Base-by-base conservation (phyloP, 129 eudicot species). In the Artemisia argyi region DNA sequence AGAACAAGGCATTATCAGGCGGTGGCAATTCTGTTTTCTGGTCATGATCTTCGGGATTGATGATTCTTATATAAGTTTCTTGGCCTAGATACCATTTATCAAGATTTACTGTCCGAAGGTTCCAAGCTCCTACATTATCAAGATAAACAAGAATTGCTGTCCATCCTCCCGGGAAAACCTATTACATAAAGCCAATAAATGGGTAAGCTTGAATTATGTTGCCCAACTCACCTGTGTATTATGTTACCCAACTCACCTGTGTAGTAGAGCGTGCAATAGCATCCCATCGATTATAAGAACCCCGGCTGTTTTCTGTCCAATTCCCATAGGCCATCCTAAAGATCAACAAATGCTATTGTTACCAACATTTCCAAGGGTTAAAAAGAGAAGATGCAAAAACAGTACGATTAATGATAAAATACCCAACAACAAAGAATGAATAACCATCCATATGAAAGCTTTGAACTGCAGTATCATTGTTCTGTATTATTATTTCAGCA, bases 151-250 rank as follows among this genome's bases (percentile, higher is more conserved):
- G 72, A 13, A 90, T 83, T 1, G 96, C 96, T 4, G 99, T 90
- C 99, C 99, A 95, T 58, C 89, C 99, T 66, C 99, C 99, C 2
- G 99, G 79, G 56, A 86, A 86, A 26, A 95, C 99, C 99, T 94
- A 72, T 78, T 35, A 49, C 56, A 60, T 2, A 59, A 59, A 35
- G 17, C 50, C 39, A 17, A 5, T 3, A 47, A n/a, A 11, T 49
- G 61, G 1, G 8, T 17, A 4, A 3, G 5, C 44, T 7, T 32
- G 17, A 18, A 52, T n/a, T 5, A 60, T 2, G 11, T 24, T 57
- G 19, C 11, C 28, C 20, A 57, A 24, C 5, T 12, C 28, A 19
- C 10, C 13, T 16, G 1, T 57, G 44, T 39, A 39, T 39, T 7
- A 39, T 39, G 44, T 39, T 39, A 39, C 46, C 46, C 13, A 44